Evolutionary conservation across 23 red algal genomes (phyloP).

Genomic region (Agarophyton chilense): DNA sequence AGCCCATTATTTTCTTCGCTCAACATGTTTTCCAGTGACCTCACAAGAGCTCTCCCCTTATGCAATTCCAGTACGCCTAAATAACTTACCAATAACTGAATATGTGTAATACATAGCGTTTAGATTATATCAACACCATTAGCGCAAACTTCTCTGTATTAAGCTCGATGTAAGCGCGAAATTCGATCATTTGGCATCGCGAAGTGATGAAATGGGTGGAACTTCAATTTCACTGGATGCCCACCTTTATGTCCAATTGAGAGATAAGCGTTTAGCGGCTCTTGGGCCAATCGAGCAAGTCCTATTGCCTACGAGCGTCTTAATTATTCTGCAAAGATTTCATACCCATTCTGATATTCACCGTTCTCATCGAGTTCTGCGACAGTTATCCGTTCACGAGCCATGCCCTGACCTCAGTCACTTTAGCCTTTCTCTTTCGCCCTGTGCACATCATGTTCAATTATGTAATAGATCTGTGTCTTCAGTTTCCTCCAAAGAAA

Average conservation of each 20-base stretch:
- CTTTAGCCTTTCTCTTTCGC: slow-evolving; percentile 11
- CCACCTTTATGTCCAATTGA: slow-evolving; percentile 70
- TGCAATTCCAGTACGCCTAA: slow-evolving; percentile 71
- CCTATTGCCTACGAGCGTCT: slow-evolving; percentile 64
- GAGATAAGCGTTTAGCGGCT: slow-evolving; percentile 83
- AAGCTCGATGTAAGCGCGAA: slow-evolving; percentile 62
- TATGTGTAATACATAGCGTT: slow-evolving; percentile 65
- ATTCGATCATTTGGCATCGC: slow-evolving; percentile 50
- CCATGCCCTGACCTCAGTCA: background rate
- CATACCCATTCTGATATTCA: slow-evolving; percentile 47
- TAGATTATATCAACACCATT: slow-evolving; percentile 89
- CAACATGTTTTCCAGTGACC: slow-evolving; percentile 32
- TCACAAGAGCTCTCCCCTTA: slow-evolving; percentile 70
- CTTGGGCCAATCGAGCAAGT: slow-evolving; percentile 80
- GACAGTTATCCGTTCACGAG: slow-evolving; percentile 42
- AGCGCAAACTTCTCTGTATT: slow-evolving; percentile 53
- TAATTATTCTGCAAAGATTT: slow-evolving; percentile 54
- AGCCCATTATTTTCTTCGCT: slow-evolving; percentile 51
- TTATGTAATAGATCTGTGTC: slow-evolving; percentile 64
- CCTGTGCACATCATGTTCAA: slow-evolving; percentile 7
- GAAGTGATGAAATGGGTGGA: slow-evolving; percentile 60
- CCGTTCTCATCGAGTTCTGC: slow-evolving; percentile 62
- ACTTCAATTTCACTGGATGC: slow-evolving; percentile 21
- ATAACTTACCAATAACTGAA: slow-evolving; percentile 61
- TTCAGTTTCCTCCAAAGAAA: slow-evolving; percentile 70